phyloP scores from a whole-genome alignment of 805 yeast genomes.

The Candida vartiovaarae region DNA sequence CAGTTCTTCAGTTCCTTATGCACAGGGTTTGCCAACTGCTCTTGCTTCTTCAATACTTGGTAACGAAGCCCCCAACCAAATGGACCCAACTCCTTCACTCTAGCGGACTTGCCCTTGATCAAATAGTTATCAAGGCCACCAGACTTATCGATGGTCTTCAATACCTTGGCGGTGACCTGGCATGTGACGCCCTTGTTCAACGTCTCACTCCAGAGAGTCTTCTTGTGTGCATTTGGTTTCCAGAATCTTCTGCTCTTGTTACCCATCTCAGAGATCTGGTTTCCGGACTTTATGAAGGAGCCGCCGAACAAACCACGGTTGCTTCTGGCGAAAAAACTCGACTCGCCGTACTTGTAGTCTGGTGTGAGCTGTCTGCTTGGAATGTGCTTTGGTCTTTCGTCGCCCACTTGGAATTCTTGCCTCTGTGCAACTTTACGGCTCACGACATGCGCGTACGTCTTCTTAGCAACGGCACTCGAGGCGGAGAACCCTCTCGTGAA shows the following conservation, averaged over 20 bases:
- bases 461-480: constrained; percentile 16
- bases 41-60: constrained; percentile 47
- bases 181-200: constrained; percentile 47
- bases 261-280: constrained; percentile 68
- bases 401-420: constrained; percentile 47
- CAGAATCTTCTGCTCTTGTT: constrained; percentile 72
- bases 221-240: constrained; percentile 72
- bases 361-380: constrained; percentile 45
- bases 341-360: constrained; percentile 72
- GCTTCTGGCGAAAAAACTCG: constrained; percentile 72
- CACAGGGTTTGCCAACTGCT: constrained; percentile 33
- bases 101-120: constrained; percentile 78
- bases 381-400: constrained; percentile 38
- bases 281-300: constrained; percentile 67
- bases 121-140: constrained; percentile 93
- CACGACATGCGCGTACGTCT: constrained; percentile 30
- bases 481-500: constrained; percentile 18
- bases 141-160: constrained; percentile 82
- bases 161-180: constrained; percentile 69
- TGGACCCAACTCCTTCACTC: constrained; percentile 89
- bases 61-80: constrained; percentile 88
- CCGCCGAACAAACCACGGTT: constrained; percentile 92
- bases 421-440: constrained; percentile 37
- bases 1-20: constrained; percentile 31
- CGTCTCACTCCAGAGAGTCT: constrained; percentile 79